Conservation (phyloP, 305 asterid species). For the Solanum hybrid region DNA sequence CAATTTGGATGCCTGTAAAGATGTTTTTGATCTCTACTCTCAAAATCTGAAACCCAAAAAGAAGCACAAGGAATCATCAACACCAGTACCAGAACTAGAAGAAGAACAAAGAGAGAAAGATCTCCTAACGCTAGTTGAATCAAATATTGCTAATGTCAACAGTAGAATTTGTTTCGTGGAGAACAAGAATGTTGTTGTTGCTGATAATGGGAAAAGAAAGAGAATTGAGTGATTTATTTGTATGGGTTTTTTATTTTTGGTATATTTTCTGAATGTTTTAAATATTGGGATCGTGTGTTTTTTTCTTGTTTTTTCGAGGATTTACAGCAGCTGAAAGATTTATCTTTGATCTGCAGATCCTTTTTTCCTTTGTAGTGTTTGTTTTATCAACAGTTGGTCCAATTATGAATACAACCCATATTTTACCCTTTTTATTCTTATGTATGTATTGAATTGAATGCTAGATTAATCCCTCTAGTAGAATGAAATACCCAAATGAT, state of each 20-base stretch:
- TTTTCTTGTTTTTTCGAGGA: background rate
- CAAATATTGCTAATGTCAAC: background rate
- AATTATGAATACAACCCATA: no score
- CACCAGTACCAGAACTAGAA: background rate
- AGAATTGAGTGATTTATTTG: background rate
- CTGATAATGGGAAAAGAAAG: background rate
- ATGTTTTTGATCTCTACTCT: background rate
- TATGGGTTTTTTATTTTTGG: background rate
- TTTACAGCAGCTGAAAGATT: background rate
- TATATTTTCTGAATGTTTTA: background rate
- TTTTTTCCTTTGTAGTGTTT: no score
- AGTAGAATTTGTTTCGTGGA: background rate
- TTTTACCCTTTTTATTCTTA: no score
- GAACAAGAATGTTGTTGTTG: background rate
- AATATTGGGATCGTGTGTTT: background rate
- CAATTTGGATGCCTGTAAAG: background rate
- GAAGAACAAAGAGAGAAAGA: background rate
- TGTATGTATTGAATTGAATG: background rate
- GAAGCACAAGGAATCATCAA: background rate
- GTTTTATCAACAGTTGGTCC: no score
- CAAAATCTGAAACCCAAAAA: background rate
- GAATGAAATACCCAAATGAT: background rate
- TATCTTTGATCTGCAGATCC: no score
- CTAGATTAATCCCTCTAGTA: background rate
- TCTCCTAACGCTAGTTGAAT: background rate